Evolutionary conservation across 2,329 filamentous ascomycete genomes (phyloP).

Genomic region (Chlorencoelia australis): DNA sequence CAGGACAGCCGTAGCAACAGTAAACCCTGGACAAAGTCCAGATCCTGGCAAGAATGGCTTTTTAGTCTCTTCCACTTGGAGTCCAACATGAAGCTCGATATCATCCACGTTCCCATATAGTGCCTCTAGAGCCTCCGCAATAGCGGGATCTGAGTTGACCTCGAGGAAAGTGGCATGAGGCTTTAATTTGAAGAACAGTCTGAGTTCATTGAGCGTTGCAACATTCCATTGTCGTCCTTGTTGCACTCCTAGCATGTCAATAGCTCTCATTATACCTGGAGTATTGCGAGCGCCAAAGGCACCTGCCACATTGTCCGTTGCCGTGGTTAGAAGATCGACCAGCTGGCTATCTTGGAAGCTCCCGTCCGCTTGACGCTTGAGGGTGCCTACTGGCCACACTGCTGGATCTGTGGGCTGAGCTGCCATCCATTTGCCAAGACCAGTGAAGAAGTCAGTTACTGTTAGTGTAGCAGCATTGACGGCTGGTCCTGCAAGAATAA

Average conservation of each 20-base stretch:
- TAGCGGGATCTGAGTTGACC: slow-evolving; percentile 30
- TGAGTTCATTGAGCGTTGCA: slow-evolving; percentile 30
- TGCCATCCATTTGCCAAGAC: no score
- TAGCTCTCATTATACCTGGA: slow-evolving; percentile 35
- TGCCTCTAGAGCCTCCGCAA: slow-evolving; percentile 49
- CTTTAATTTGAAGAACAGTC: slow-evolving; percentile 40
- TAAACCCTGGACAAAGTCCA: slow-evolving; percentile 43
- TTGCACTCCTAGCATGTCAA: slow-evolving; percentile 38
- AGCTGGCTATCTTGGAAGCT: slow-evolving; percentile 35
- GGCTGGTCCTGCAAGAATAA: no score
- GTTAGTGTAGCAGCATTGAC: no score
- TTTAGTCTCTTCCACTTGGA: slow-evolving; percentile 51
- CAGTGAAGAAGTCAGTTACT: not conserved
- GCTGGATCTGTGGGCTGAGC: not conserved
- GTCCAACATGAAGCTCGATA: slow-evolving; percentile 60
- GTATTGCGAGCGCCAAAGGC: slow-evolving; percentile 42
- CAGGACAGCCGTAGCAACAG: slow-evolving; percentile 44
- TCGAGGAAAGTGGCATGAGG: slow-evolving; percentile 40
- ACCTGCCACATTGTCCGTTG: slow-evolving; percentile 38
- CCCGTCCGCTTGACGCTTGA: slow-evolving; percentile 32
- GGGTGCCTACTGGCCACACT: slow-evolving; percentile 25
- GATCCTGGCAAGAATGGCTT: slow-evolving; percentile 39
- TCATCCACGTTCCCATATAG: slow-evolving; percentile 51
- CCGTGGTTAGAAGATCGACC: slow-evolving; percentile 34
- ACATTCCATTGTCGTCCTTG: slow-evolving; percentile 38